Base-by-base conservation (phyloP, 2,329 filamentous ascomycete species). In the Ascochyta rabiei region DNA sequence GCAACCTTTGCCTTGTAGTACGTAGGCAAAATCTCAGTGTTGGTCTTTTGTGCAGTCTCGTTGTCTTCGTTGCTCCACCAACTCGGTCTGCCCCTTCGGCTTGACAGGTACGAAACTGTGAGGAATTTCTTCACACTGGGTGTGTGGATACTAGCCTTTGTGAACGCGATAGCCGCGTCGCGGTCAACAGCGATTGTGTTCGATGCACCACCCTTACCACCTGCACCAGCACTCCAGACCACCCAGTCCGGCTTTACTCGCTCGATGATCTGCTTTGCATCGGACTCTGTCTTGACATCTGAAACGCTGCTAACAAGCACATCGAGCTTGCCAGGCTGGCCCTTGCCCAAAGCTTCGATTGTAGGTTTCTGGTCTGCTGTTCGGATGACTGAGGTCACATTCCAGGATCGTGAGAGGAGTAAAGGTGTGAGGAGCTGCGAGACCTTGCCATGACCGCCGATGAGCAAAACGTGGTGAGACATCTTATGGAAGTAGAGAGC, bases 391-490 rank as follows among this genome's bases (percentile, higher is more conserved):
- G 87, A 90, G 56, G 89, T 92, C 48, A 96, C 88, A 61, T 84
- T 85, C 88, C 90, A 93, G 30, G 84, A 85, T 61, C 87, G 85
- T 45, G 86, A 81, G 37, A 95, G 84, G 7, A 96, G 85, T 55
- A 93, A 82, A 1, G 89, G 89, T 8, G 90, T 95, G 34, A 95
- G 82, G 38, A 88, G 77, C 54, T 90, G 85, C 62, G 90, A 84
- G 56, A 95, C 76, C 72, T 92, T 91, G 77, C 91, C 91, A 78
- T 93, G 90, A 67, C 90, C 91, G 68, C 90, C 90, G 59, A 95
- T 84, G 62, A 95, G 76, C 57, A 93, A 86, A 55, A 93, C 58
- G 53, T 70, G 62, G 43, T 72, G 70, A 3, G 70, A 55, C 72
- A 74, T 75, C 6, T 34, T 34, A 30, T 39, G 19, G 19, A 39